phyloP scores from a whole-genome alignment of 1,284 basidiomycete species.

The Pseudozyma pruni region DNA sequence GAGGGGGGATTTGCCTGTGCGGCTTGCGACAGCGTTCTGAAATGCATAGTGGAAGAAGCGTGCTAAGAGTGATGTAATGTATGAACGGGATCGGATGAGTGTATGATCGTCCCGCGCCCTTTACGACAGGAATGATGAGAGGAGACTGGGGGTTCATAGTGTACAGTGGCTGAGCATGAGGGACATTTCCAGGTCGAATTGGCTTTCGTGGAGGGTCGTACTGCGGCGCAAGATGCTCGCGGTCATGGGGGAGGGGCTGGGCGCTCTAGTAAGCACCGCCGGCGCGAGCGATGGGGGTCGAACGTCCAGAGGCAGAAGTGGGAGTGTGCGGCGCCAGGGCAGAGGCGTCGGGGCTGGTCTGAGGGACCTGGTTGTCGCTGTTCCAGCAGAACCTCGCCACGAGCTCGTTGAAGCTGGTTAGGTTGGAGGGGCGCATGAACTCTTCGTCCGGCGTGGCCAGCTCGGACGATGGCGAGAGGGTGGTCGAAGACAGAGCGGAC shows the following conservation, averaged over 20 bases:
- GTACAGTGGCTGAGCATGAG: conserved; percentile 17
- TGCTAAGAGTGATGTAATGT: neutral
- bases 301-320: conserved; percentile 42
- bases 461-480: conserved; percentile 45
- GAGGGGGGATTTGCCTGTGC: conserved; percentile 8
- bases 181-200: neutral
- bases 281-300: conserved; percentile 43
- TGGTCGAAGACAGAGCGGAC: conserved; percentile 40
- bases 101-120: neutral
- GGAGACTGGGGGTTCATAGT: conserved; percentile 8
- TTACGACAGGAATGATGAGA: neutral
- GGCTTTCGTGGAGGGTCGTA: neutral
- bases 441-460: conserved; percentile 49
- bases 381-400: conserved; percentile 63
- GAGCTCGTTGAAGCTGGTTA: conserved; percentile 60
- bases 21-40: conserved; percentile 13
- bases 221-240: conserved; percentile 9
- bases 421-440: conserved; percentile 47
- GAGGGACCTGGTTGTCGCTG: conserved; percentile 47
- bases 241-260: neutral
- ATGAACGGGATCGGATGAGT: too few relatives aligned
- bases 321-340: conserved; percentile 26
- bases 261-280: conserved; percentile 30
- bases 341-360: conserved; percentile 23
- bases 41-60: neutral